phyloP scores from a whole-genome alignment of 2,329 filamentous ascomycete species.

The Trichoderma sp. region DNA sequence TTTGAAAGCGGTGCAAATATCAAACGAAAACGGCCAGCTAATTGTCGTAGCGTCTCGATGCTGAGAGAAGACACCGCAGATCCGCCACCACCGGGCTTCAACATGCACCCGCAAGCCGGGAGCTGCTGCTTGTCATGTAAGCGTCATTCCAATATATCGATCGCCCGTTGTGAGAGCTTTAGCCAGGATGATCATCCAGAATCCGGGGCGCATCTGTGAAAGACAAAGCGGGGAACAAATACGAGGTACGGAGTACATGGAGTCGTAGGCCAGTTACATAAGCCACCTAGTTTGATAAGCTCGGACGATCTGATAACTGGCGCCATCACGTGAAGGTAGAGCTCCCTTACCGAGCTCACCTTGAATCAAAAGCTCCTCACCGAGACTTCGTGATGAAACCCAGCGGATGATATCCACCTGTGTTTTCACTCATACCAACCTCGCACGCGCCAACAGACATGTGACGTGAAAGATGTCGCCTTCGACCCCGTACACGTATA shows the following conservation, averaged over 20 bases:
- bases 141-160: slow-evolving; percentile 17
- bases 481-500: slow-evolving; percentile 61
- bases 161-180: slow-evolving; percentile 5
- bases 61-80: neutral
- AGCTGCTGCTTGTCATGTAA: slow-evolving; percentile 6
- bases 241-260: neutral
- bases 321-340: slow-evolving; percentile 4
- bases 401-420: neutral
- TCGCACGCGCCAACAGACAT: slow-evolving; percentile 5
- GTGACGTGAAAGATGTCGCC: slow-evolving; percentile 42
- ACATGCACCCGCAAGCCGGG: neutral
- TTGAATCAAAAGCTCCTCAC: neutral
- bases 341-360: slow-evolving; percentile 13
- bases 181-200: slow-evolving; percentile 7
- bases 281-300: neutral
- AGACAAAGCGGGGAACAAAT: slow-evolving; percentile 14
- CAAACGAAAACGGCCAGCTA: slow-evolving; percentile 5
- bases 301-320: neutral
- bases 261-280: neutral
- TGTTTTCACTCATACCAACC: neutral
- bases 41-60: neutral
- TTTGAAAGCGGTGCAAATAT: neutral
- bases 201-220: slow-evolving; percentile 13
- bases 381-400: neutral
- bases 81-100: neutral